Evolutionary conservation across 2,329 filamentous ascomycete species (phyloP), one percentile per base, ranked within the genome.

Genomic region (Xylariales sp.): DNA sequence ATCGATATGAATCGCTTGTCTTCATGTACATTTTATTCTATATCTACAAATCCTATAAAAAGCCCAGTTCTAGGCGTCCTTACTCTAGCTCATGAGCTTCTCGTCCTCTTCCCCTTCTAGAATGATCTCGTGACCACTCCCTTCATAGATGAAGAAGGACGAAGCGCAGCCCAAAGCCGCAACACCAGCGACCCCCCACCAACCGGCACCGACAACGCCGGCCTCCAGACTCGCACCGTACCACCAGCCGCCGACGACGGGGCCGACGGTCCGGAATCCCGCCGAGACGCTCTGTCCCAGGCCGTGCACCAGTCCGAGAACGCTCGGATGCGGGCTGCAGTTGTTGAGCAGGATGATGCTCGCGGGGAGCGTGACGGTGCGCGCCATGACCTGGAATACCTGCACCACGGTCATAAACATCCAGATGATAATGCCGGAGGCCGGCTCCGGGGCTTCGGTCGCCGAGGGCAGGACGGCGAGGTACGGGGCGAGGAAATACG

Each of bases 401-500:
- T 93, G 82, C 1, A 93, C 89, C 1, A 87, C 75, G 0, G 85
- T 82, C 65, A 92, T 89, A 16, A 85, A 85, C 1, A 84, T 79
- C 90, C 88, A 92, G 41, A 91, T 81, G 64, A 83, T 78, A 28
- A 83, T 69, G 0, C 85, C 86, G 0, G 82, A 82, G 0, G 84
- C 82, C 0, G 85, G 82, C 10, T 75, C 76, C 0, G 83, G 81
- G 0, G 83, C 71, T 1, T 79, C 74, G 46, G 83, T 74, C 58
- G 81, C 67, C 3, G 87, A 86, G 0, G 89, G 90, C 0, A 92
- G 78, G 14, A 92, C 80, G 0, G 89, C 85, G 14, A 93, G 84
- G 73, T 90, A 92, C 0, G 91, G 91, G 9, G 89, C 87, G 1
- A 92, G 80, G 16, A 88, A 81, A 76, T 93, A 93, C 0, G 90